phyloP scores from a whole-genome alignment of 139 green algal genomes.

The Tetraselmis striata region DNA sequence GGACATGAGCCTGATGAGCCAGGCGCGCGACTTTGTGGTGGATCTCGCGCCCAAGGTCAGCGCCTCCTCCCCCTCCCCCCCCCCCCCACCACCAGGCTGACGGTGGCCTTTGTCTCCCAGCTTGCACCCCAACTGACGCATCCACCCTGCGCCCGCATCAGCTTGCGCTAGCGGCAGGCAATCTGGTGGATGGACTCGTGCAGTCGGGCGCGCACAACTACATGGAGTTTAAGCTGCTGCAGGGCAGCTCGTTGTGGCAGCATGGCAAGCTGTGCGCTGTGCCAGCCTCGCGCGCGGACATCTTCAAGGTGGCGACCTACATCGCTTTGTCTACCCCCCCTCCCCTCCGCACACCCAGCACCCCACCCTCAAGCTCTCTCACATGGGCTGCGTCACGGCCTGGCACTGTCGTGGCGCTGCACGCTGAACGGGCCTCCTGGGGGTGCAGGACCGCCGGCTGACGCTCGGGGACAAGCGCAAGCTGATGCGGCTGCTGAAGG shows the following conservation, averaged over 20 bases:
- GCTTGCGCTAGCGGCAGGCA: too few species aligned
- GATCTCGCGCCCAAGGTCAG: slow-evolving; percentile 59
- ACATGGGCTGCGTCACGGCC: too few species aligned
- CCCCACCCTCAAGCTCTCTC: too few species aligned
- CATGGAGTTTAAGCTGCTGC: slow-evolving; percentile 77
- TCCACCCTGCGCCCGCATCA: too few species aligned
- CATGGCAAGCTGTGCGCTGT: slow-evolving; percentile 33
- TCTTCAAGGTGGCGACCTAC: slow-evolving; percentile 68
- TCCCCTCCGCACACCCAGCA: too few species aligned
- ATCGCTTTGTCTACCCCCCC: too few species aligned
- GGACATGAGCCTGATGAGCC: background rate
- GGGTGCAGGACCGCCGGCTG: slow-evolving; percentile 25
- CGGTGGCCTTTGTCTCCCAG: too few species aligned
- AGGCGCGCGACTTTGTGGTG: slow-evolving; percentile 32
- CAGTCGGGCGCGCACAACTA: slow-evolving; percentile 68
- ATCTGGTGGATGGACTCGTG: slow-evolving; percentile 71
- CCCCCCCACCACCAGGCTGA: too few species aligned
- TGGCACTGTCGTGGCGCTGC: too few species aligned
- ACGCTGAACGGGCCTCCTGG: too few species aligned
- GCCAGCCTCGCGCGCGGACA: slow-evolving; percentile 57
- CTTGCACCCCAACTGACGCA: too few species aligned
- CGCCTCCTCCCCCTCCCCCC: too few species aligned
- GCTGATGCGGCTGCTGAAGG: slow-evolving; percentile 69
- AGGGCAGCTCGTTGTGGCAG: slow-evolving; percentile 49
- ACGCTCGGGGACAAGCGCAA: slow-evolving; percentile 58